Conservation (phyloP, 495 filamentous ascomycete species). For the Glarea lozoyensis region DNA sequence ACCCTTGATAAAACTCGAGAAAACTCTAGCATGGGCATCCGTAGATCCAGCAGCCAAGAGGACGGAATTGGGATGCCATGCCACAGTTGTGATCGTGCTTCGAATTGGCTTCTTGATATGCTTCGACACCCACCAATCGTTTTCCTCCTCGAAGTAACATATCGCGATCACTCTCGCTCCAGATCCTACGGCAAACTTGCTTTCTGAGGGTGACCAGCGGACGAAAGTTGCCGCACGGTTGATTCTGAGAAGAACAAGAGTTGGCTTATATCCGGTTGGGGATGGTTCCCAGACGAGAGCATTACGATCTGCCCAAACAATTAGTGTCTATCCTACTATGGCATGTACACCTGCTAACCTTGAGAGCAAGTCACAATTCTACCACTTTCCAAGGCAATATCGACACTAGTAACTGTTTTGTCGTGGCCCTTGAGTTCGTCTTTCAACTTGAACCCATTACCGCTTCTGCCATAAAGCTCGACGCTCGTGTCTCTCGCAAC, state of each 20-base stretch:
- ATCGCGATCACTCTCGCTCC: slow-evolving; percentile 93
- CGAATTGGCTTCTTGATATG: slow-evolving; percentile 97
- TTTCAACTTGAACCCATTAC: slow-evolving; percentile 69
- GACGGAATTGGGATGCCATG: slow-evolving; percentile 96
- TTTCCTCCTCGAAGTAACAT: slow-evolving; percentile 98
- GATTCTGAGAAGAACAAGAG: slow-evolving; percentile 91
- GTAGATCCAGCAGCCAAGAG: slow-evolving; percentile 89
- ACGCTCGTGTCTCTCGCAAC: slow-evolving; percentile 86
- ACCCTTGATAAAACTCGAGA: slow-evolving; percentile 93
- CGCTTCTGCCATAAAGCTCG: slow-evolving; percentile 73
- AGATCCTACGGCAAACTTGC: slow-evolving; percentile 94
- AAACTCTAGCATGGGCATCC: slow-evolving; percentile 94
- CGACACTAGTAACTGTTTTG: slow-evolving; percentile 90
- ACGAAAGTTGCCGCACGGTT: slow-evolving; percentile 96
- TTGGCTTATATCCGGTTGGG: slow-evolving; percentile 87
- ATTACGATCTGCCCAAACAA: slow-evolving; percentile 93
- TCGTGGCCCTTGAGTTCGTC: slow-evolving; percentile 95
- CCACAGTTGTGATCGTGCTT: slow-evolving; percentile 85
- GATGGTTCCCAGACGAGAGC: slow-evolving; percentile 96
- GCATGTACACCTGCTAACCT: slow-evolving; percentile 40
- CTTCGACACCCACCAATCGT: slow-evolving; percentile 99
- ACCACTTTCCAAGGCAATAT: slow-evolving; percentile 83
- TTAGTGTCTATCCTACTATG: not conserved
- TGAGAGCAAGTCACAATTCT: slow-evolving; percentile 97
- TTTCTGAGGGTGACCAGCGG: slow-evolving; percentile 92